A percentile compares a stretch with the other conserved stretches of the same genome.
These are phyloP conservation scores for Backusella luteola DNA, from an alignment of 192 early-diverging fungal genomes.

Conservation along the genomic window DNA sequence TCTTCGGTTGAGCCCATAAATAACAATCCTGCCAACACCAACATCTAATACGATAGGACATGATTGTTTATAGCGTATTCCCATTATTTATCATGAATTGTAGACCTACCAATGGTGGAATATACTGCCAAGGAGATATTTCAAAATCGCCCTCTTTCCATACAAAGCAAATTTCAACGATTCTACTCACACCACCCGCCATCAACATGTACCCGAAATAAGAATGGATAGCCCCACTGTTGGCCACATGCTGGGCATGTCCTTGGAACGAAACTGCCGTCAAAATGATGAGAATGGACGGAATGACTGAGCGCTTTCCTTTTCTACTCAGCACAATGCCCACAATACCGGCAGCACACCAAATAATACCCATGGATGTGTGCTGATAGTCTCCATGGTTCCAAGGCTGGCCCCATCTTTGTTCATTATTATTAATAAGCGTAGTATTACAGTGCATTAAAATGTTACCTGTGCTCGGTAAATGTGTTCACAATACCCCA, in stretches of 20 bases:
- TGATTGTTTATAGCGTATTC: background rate
- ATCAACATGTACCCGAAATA: constrained; percentile 63
- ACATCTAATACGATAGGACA: constrained; percentile 20
- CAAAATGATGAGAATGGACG: constrained; percentile 58
- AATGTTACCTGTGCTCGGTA: constrained; percentile 61
- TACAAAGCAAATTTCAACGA: constrained; percentile 55
- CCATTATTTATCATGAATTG: background rate
- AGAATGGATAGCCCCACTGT: constrained; percentile 60
- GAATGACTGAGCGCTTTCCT: constrained; percentile 55
- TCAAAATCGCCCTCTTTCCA: constrained; percentile 32
- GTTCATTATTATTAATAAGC: background rate
- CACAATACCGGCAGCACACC: constrained; percentile 62
- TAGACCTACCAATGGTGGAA: constrained; percentile 39
- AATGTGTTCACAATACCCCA: constrained; percentile 74
- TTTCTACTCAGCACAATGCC: constrained; percentile 51
- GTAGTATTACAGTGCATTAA: background rate
- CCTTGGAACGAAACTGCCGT: constrained; percentile 61
- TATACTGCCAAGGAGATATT: constrained; percentile 37
- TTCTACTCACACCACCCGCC: constrained; percentile 53
- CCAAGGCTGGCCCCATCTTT: constrained; percentile 48
- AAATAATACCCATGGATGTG: constrained; percentile 66
- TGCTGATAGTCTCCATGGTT: constrained; percentile 68
- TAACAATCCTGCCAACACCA: constrained; percentile 58
- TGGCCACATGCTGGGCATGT: constrained; percentile 58
- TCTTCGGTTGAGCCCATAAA: constrained; percentile 68